Evolutionary conservation across 495 filamentous ascomycete species (phyloP), one percentile per base, ranked within the genome.

Genomic region (Penicillium dipodomyicola): DNA sequence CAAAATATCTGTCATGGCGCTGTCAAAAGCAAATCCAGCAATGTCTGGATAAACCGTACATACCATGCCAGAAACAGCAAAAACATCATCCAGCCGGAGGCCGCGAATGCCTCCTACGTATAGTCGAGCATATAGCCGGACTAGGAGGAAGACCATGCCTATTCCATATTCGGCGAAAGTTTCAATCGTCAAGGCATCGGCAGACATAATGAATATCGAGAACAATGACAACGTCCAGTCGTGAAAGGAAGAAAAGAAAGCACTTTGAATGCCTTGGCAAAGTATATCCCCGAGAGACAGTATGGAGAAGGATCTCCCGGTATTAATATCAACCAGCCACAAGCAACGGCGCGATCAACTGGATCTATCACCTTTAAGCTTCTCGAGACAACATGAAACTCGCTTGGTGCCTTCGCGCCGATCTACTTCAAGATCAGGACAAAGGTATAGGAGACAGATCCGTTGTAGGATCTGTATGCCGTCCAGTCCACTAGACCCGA

Each of bases 111-210:
- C 65, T 39, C 56, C 52, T 41, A 60, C 22, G 2, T 50, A 15
- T 5, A 67, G 19, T 14, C 62, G 59, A 29, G 62, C 54, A 44
- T 52, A 58, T 15, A 67, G 42, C n/a, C 62, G 61, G 25, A 67
- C 20, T 2, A 47, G 1, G 30, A 67, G 30, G 32, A 67, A 67
- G 30, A 42, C 15, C 50, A 62, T 64, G 3, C 65, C 65, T 56
- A 67, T 60, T 29, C 56, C 61, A 64, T 62, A 67, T 51, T 67
- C 65, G 14, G 56, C 45, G 33, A 64, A 67, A 1, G 58, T 60
- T 23, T 64, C 62, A 3, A 49, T 39, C 0, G 49, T 58, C 35
- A 60, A 44, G 20, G 39, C 55, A 40, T 61, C 32, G 37, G 51
- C 60, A 11, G 52, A 27, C 45, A 57, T 61, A 20, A 19, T 45